phyloP scores from a whole-genome alignment of 805 yeast species.

The Wickerhamomyces chaumierensis region DNA sequence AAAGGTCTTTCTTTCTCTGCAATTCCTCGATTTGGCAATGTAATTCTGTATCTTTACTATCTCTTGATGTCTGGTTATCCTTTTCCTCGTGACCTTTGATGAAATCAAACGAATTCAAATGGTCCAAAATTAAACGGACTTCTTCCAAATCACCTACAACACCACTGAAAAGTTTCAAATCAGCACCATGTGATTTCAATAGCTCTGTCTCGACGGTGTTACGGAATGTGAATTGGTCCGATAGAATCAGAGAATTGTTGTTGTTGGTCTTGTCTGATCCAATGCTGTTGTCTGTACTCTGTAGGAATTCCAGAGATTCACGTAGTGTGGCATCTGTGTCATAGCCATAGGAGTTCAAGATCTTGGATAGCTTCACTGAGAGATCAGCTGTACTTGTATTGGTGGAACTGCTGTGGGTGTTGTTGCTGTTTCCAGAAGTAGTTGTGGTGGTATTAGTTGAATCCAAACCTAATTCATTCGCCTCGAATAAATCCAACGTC shows the following conservation, averaged over 20 bases:
- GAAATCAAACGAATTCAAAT: slow-evolving; percentile 10
- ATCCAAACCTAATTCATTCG: background rate
- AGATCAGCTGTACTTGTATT: slow-evolving; percentile 21
- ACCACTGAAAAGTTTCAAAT: slow-evolving; percentile 32
- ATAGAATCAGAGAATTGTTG: slow-evolving; percentile 20
- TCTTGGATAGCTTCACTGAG: slow-evolving; percentile 23
- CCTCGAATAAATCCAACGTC: slow-evolving; percentile 28
- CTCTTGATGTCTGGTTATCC: slow-evolving; percentile 4
- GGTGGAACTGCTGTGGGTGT: too few species aligned
- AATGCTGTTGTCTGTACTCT: slow-evolving; percentile 3
- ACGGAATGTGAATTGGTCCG: slow-evolving; percentile 48
- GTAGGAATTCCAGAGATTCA: slow-evolving; percentile 23
- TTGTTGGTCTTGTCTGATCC: too few species aligned
- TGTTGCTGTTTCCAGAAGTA: background rate
- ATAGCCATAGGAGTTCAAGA: slow-evolving; percentile 22
- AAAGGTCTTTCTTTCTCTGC: slow-evolving; percentile 10
- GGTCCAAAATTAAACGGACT: slow-evolving; percentile 12
- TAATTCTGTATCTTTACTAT: slow-evolving; percentile 7
- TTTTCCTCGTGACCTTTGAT: background rate
- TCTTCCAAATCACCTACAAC: slow-evolving; percentile 30
- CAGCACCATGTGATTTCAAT: slow-evolving; percentile 41
- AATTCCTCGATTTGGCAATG: slow-evolving; percentile 11
- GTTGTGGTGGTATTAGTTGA: too few species aligned
- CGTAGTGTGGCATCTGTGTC: slow-evolving; percentile 20
- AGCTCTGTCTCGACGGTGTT: slow-evolving; percentile 52